Evolutionary conservation across 23 red algal genomes (phyloP).

Genomic region (Gracilariopsis chorda): DNA sequence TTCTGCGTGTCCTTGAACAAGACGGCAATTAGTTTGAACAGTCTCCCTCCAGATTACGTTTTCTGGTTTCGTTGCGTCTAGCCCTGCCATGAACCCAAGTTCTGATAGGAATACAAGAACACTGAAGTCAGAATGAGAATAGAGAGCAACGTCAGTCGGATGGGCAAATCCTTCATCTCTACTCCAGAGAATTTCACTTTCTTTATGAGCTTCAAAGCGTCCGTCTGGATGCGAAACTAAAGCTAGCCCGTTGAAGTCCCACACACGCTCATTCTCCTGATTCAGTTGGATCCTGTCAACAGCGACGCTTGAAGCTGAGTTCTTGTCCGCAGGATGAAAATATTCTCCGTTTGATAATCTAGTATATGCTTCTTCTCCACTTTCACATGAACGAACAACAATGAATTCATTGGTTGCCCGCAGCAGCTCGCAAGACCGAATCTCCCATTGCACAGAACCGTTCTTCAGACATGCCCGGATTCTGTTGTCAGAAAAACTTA

Average conservation of each 20-base stretch:
- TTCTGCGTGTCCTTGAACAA: slow-evolving; percentile 13
- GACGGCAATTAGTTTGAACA: neutral
- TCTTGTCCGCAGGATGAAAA: neutral
- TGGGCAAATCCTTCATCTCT: slow-evolving; percentile 27
- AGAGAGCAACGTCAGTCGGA: neutral
- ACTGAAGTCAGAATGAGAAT: neutral
- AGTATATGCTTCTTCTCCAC: neutral
- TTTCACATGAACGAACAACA: neutral
- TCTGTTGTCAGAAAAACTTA: neutral
- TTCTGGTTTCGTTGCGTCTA: neutral
- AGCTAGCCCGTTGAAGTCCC: neutral
- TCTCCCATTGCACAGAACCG: neutral
- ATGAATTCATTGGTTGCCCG: neutral
- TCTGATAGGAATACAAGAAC: slow-evolving; percentile 9
- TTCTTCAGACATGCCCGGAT: neutral
- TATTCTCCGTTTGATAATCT: neutral
- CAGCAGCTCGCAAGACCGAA: neutral
- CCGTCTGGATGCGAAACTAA: neutral
- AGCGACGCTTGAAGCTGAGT: neutral
- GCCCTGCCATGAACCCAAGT: neutral
- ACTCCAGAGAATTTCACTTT: neutral
- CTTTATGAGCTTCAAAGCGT: neutral
- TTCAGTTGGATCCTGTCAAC: neutral
- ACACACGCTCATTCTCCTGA: neutral
- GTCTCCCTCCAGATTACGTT: slow-evolving; percentile 5